phyloP scores from a whole-genome alignment of 2,329 filamentous ascomycete species.

The Alternaria gansuensis region DNA sequence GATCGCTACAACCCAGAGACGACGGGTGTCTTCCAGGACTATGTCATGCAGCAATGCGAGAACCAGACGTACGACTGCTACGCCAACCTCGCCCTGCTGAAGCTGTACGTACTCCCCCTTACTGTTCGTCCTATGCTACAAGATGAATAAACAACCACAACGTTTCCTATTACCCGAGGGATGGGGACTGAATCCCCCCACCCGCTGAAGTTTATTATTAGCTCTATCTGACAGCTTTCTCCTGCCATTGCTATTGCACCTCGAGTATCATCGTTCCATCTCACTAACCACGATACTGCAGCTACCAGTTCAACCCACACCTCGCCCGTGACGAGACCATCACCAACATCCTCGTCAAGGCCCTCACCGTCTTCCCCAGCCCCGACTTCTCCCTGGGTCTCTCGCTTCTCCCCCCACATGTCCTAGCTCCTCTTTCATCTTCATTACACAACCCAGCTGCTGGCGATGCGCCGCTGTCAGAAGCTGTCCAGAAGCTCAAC shows the following conservation, averaged over 20 bases:
- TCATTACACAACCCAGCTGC: conserved; percentile 60
- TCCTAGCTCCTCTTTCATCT: conserved; percentile 69
- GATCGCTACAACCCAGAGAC: conserved; percentile 99
- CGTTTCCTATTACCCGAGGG: conserved; percentile 99
- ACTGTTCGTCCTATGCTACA: conserved; percentile 41
- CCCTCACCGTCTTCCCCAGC: conserved; percentile 95
- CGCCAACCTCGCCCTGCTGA: conserved; percentile 93
- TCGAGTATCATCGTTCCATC: conserved; percentile 8
- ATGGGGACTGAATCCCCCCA: conserved; percentile 65
- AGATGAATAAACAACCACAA: conserved; percentile 80
- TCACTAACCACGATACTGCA: conserved; percentile 54
- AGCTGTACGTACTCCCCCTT: conserved; percentile 74
- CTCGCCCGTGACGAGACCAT: conserved; percentile 95
- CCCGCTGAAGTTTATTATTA: conserved; percentile 76
- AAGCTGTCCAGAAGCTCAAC: conserved; percentile 89
- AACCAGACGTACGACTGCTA: conserved; percentile 94
- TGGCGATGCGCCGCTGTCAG: conserved; percentile 75
- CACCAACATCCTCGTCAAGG: conserved; percentile 98
- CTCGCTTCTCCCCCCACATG: conserved; percentile 88
- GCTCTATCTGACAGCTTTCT: conserved; percentile 72
- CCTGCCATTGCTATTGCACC: conserved; percentile 8
- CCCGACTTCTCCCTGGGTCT: conserved; percentile 94
- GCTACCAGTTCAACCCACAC: conserved; percentile 99
- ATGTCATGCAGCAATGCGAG: conserved; percentile 94
- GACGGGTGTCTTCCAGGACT: conserved; percentile 90